Evolutionary conservation across 2,329 filamentous ascomycete species (phyloP).

Genomic region (Sarocladium brachiariae): DNA sequence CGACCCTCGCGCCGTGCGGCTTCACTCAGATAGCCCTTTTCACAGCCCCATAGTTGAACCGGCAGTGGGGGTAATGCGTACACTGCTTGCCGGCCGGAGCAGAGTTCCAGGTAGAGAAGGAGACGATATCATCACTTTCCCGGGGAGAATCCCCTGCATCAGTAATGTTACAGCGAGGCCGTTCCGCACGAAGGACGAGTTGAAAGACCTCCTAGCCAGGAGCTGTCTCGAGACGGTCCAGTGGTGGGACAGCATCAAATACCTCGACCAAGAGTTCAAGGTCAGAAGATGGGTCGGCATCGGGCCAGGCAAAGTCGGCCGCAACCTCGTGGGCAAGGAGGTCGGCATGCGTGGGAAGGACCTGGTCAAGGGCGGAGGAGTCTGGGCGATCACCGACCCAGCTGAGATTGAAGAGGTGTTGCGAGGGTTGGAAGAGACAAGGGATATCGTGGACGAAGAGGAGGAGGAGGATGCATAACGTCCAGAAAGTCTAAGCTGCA

Average conservation of each 20-base stretch:
- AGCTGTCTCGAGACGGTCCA: slow-evolving; percentile 86
- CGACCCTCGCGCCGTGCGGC: slow-evolving; percentile 77
- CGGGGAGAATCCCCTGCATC: slow-evolving; percentile 67
- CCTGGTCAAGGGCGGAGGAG: slow-evolving; percentile 76
- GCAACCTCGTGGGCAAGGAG: slow-evolving; percentile 91
- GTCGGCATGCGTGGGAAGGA: slow-evolving; percentile 79
- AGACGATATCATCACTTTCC: slow-evolving; percentile 66
- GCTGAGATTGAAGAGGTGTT: slow-evolving; percentile 65
- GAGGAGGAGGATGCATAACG: slow-evolving; percentile 19
- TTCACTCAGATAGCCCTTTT: slow-evolving; percentile 86
- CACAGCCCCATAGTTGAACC: slow-evolving; percentile 90
- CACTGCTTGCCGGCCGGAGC: slow-evolving; percentile 55
- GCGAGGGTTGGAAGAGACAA: slow-evolving; percentile 59
- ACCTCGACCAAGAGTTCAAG: slow-evolving; percentile 75
- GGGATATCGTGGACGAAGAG: slow-evolving; percentile 42
- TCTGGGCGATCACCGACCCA: slow-evolving; percentile 85
- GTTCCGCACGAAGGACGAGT: slow-evolving; percentile 63
- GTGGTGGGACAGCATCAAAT: slow-evolving; percentile 92
- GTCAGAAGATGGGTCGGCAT: slow-evolving; percentile 86
- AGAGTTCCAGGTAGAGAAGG: slow-evolving; percentile 44
- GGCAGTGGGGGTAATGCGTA: slow-evolving; percentile 66
- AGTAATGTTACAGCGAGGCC: slow-evolving; percentile 81
- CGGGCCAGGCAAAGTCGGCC: slow-evolving; percentile 86
- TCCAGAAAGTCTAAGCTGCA: too few relatives aligned
- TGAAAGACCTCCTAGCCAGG: slow-evolving; percentile 72